Evolutionary conservation across 148 eudicot species (phyloP).

Genomic region (Vaccinium myrtillus): DNA sequence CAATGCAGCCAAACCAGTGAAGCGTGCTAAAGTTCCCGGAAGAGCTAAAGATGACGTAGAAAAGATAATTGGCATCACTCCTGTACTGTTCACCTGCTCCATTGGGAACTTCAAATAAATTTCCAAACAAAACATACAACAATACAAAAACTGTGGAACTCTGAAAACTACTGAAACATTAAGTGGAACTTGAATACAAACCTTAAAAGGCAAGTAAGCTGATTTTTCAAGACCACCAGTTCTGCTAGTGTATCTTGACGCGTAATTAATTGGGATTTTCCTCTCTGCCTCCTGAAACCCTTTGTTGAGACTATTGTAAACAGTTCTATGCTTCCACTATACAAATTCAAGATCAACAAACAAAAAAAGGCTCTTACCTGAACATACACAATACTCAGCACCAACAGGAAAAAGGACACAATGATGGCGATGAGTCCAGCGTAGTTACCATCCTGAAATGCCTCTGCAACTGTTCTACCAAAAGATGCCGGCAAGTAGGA

Average conservation of each 20-base stretch:
- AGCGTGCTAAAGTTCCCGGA: conserved; percentile 94
- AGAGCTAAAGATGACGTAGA: conserved; percentile 96
- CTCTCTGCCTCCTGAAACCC: conserved; percentile 96
- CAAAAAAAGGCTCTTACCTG: conserved; percentile 51
- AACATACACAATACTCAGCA: conserved; percentile 95
- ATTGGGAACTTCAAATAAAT: background rate
- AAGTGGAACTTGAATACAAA: conserved; percentile 19
- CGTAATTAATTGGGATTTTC: conserved; percentile 97
- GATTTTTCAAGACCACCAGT: conserved; percentile 87
- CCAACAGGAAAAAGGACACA: conserved; percentile 68
- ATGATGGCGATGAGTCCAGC: conserved; percentile 66
- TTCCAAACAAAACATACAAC: background rate
- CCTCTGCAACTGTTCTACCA: conserved; percentile 92
- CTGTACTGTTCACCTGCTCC: conserved; percentile 90
- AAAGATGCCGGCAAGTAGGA: conserved; percentile 97
- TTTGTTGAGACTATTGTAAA: conserved; percentile 29
- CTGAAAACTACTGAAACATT: background rate
- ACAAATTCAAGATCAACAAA: background rate
- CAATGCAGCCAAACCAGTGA: conserved; percentile 72
- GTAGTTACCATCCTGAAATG: conserved; percentile 89
- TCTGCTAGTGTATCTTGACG: conserved; percentile 81
- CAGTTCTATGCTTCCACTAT: conserved; percentile 16
- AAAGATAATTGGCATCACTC: conserved; percentile 99
- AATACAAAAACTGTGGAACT: background rate
- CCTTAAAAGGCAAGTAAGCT: conserved; percentile 98